Conservation (phyloP, 2,329 filamentous ascomycete species). For the Neocucurbitaria cava region DNA sequence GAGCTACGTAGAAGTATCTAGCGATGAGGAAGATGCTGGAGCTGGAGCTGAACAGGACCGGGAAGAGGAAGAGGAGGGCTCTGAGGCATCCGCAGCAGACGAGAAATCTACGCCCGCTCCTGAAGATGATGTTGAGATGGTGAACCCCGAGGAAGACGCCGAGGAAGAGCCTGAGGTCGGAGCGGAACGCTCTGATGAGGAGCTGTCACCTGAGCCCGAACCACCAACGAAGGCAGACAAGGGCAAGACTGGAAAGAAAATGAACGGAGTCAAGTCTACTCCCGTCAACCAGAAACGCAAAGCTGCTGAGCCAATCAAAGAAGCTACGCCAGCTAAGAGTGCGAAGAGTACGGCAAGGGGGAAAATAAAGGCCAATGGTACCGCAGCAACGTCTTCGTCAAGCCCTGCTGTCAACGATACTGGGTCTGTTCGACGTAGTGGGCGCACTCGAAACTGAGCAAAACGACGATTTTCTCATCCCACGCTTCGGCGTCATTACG, state of each 20-base stretch:
- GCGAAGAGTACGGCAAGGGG: conserved; percentile 20
- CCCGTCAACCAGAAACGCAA: conserved; percentile 26
- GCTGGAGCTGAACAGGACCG: conserved; percentile 34
- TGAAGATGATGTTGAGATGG: conserved; percentile 42
- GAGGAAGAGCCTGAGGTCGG: conserved; percentile 14
- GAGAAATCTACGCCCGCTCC: conserved; percentile 20
- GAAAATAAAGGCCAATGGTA: conserved; percentile 23
- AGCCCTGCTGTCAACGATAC: conserved; percentile 24
- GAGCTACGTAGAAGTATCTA: conserved; percentile 56
- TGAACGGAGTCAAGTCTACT: conserved; percentile 23
- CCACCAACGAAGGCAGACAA: conserved; percentile 22
- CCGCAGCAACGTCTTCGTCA: conserved; percentile 12
- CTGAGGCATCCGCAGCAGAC: conserved; percentile 22
- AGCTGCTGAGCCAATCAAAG: conserved; percentile 16
- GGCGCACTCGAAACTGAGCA: conserved; percentile 20
- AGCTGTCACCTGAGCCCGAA: conserved; percentile 23
- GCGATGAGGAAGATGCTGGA: conserved; percentile 50
- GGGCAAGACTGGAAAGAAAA: conserved; percentile 22
- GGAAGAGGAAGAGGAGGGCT: conserved; percentile 22
- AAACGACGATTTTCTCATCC: not conserved
- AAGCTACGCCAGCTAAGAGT: conserved; percentile 24
- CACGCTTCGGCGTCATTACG: not conserved
- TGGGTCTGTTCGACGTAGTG: conserved; percentile 26
- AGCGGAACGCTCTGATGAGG: conserved; percentile 18
- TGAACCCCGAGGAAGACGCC: conserved; percentile 17